These are phyloP conservation scores for Rhodotorula taiwanensis DNA, from an alignment of 768 basidiomycete species.

Conservation along the genomic window DNA sequence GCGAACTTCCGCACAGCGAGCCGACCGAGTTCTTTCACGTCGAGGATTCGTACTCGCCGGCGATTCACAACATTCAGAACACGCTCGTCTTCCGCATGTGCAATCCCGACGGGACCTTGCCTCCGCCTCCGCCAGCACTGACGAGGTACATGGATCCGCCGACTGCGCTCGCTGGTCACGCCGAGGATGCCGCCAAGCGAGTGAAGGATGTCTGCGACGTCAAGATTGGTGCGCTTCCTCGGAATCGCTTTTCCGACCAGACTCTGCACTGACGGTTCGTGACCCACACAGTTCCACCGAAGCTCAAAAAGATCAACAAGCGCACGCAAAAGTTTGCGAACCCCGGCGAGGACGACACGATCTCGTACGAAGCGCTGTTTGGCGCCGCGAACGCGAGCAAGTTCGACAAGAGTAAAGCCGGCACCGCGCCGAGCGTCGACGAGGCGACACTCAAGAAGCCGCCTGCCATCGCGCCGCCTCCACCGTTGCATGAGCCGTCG, in stretches of 20 bases:
- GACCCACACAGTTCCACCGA: constrained; percentile 45
- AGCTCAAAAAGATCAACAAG: constrained; percentile 34
- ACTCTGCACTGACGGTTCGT: too few relatives aligned
- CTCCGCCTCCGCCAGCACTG: constrained; percentile 77
- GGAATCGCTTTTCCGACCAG: too few relatives aligned
- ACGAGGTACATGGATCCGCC: constrained; percentile 79
- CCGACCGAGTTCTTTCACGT: constrained; percentile 70
- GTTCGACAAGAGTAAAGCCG: not conserved
- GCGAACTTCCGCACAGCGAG: constrained; percentile 48
- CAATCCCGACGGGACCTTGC: constrained; percentile 64
- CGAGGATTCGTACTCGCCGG: constrained; percentile 72
- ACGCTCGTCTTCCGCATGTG: constrained; percentile 72
- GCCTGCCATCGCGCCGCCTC: not conserved
- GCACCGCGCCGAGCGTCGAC: constrained; percentile 15
- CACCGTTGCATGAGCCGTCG: not conserved
- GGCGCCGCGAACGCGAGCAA: constrained; percentile 5
- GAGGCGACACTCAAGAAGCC: constrained; percentile 2
- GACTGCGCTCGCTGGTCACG: constrained; percentile 57
- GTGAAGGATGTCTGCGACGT: constrained; percentile 66
- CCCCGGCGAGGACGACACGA: constrained; percentile 7
- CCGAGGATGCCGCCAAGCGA: constrained; percentile 54
- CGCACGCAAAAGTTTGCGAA: constrained; percentile 4
- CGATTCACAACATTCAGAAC: constrained; percentile 84
- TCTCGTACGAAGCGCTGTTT: constrained; percentile 12
- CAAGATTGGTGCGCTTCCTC: constrained; percentile 57